Conservation (phyloP, 176 grass and related monocot genomes). For the Aegilops tauschii region DNA sequence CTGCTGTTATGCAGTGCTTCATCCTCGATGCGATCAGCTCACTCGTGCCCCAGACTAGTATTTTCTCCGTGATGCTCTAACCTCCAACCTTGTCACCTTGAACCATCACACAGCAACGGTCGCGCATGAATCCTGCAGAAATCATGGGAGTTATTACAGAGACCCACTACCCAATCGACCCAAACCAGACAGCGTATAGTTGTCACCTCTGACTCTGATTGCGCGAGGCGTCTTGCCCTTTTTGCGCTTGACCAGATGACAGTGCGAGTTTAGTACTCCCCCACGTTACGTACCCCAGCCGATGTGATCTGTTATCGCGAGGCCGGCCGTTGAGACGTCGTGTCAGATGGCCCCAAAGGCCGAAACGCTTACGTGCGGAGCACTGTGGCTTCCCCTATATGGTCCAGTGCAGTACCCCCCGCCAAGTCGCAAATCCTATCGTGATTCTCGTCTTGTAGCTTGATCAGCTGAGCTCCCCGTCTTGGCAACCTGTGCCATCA, state of each 20-base stretch:
- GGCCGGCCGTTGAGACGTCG: constrained; percentile 17
- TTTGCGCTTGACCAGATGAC: not conserved
- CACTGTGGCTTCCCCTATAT: not conserved
- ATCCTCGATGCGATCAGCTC: no score
- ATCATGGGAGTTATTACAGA: not conserved
- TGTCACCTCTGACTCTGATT: not conserved
- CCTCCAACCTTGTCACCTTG: no score
- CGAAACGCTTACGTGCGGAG: constrained; percentile 23
- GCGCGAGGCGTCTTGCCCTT: not conserved
- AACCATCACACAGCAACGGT: no score
- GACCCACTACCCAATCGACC: no score
- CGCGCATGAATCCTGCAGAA: not conserved
- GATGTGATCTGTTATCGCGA: not conserved
- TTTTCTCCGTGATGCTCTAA: no score
- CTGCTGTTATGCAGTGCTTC: no score
- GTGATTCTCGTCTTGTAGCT: not conserved
- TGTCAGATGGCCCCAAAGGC: not conserved
- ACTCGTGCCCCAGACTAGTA: no score
- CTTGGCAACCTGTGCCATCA: constrained; percentile 4
- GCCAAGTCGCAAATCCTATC: not conserved
- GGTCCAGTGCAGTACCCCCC: not conserved
- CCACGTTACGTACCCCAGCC: not conserved
- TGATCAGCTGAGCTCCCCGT: not conserved
- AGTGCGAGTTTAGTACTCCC: not conserved
- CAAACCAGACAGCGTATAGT: not conserved